Percentiles rank a stretch among this genome's conserved stretches.
Evolutionary conservation across 2,329 filamentous ascomycete species (phyloP).

Genomic region (Plenodomus tracheiphilus): DNA sequence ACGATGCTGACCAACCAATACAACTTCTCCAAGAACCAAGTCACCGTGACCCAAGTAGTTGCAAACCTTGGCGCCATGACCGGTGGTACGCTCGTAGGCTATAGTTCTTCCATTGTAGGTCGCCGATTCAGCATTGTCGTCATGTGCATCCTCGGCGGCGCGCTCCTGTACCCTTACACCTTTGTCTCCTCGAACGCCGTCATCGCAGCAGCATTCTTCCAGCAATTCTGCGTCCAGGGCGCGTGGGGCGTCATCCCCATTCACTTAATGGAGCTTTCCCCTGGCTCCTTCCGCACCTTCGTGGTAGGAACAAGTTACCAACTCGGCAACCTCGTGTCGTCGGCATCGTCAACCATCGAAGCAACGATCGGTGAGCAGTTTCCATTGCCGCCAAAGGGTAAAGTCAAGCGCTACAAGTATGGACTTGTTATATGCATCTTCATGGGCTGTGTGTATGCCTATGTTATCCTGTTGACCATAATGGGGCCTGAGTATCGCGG

Average conservation of each 20-base stretch:
- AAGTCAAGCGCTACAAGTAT: slow-evolving; percentile 56
- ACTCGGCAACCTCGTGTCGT: slow-evolving; percentile 73
- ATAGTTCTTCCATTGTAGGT: slow-evolving; percentile 51
- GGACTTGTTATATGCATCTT: slow-evolving; percentile 89
- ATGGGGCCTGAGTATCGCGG: slow-evolving; percentile 59
- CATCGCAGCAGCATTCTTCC: slow-evolving; percentile 81
- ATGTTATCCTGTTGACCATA: slow-evolving; percentile 64
- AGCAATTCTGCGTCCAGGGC: slow-evolving; percentile 57
- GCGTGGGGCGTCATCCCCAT: slow-evolving; percentile 58
- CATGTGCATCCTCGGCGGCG: slow-evolving; percentile 66
- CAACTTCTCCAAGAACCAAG: slow-evolving; percentile 53
- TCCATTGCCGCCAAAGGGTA: slow-evolving; percentile 62
- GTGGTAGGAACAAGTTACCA: slow-evolving; percentile 76
- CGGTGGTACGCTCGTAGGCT: slow-evolving; percentile 53
- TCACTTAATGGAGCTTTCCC: slow-evolving; percentile 76
- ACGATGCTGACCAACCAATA: slow-evolving; percentile 64
- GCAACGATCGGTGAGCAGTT: slow-evolving; percentile 74
- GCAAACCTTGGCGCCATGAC: slow-evolving; percentile 55
- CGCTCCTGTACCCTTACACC: slow-evolving; percentile 81
- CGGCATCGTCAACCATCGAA: slow-evolving; percentile 74
- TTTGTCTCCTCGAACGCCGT: slow-evolving; percentile 65
- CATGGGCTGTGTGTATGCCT: slow-evolving; percentile 78
- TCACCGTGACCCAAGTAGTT: slow-evolving; percentile 55
- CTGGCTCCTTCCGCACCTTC: slow-evolving; percentile 72
- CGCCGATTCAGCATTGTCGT: slow-evolving; percentile 53